Evolutionary conservation across 192 early-diverging fungal genomes (phyloP).

Genomic region (Entomortierella chlamydospora): DNA sequence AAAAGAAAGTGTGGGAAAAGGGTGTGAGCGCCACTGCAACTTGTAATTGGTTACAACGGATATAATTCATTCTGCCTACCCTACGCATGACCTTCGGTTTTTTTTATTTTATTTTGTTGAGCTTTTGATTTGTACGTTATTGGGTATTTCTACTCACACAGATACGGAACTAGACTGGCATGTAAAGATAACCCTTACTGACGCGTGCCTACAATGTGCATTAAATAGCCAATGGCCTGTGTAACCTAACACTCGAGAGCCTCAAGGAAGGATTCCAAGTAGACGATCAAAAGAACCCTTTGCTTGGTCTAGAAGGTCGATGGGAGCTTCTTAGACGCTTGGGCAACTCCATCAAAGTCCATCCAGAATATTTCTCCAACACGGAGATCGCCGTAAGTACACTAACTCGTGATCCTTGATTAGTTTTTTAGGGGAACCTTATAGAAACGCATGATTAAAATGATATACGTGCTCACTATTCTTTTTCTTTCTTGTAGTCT

Average conservation of each 20-base stretch:
- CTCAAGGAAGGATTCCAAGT: constrained; percentile 84
- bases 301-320: constrained; percentile 86
- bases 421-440: not conserved
- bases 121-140: not conserved
- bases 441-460: not conserved
- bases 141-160: not conserved
- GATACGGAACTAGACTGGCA: no score
- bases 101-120: not conserved
- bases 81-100: not conserved
- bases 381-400: constrained; percentile 49
- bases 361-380: constrained; percentile 69
- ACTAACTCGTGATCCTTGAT: not conserved
- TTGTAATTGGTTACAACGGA: constrained; percentile 2
- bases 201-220: not conserved
- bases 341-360: constrained; percentile 62
- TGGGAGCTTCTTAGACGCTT: constrained; percentile 74
- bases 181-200: no score
- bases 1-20: no score
- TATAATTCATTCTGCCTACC: not conserved
- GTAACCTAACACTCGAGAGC: constrained; percentile 59
- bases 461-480: not conserved
- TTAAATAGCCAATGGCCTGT: constrained; percentile 62
- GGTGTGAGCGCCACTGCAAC: no score
- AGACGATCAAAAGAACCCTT: constrained; percentile 70
- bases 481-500: constrained; percentile 20